A percentile compares a stretch with the other conserved stretches of the same genome.
These are phyloP conservation scores for Trichoderma atroviride DNA, from an alignment of 2,329 filamentous ascomycete species.

Conservation along the genomic window DNA sequence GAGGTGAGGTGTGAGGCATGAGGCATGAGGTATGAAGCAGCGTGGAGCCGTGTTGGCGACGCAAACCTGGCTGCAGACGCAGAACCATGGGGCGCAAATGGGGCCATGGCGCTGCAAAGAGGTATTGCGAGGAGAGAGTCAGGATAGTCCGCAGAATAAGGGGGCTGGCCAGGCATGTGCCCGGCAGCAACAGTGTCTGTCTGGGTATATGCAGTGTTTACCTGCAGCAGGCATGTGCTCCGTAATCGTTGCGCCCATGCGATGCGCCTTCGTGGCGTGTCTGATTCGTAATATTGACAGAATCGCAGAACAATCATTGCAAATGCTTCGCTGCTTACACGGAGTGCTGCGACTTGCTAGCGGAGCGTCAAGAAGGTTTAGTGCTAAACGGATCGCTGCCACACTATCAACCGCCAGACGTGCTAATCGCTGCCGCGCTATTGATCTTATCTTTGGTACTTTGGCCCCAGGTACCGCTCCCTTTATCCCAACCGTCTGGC, in stretches of 20 bases:
- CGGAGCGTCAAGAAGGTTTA: neutral
- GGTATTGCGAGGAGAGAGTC: neutral
- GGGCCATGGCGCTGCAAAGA: neutral
- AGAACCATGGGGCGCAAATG: neutral
- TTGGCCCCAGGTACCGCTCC: slow-evolving; percentile 1
- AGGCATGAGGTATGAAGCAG: too few relatives aligned
- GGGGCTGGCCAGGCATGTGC: neutral
- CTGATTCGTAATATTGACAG: neutral
- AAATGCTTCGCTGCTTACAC: neutral
- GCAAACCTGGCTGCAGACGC: neutral
- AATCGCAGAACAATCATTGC: neutral
- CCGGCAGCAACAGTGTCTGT: neutral
- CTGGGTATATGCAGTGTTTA: neutral
- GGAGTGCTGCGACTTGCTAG: neutral
- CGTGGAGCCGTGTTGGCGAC: too few relatives aligned
- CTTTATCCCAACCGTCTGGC: neutral
- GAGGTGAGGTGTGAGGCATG: too few relatives aligned
- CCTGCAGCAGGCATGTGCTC: neutral
- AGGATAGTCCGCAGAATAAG: neutral
- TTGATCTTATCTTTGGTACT: slow-evolving; percentile 15
- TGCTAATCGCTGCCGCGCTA: neutral
- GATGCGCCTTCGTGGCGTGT: too few relatives aligned
- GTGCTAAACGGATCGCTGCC: neutral
- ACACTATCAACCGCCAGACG: neutral
- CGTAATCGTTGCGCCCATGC: too few relatives aligned